phyloP scores from a whole-genome alignment of 345 rosid genomes.

The sweet orange (Citrus sinensis) region DNA sequence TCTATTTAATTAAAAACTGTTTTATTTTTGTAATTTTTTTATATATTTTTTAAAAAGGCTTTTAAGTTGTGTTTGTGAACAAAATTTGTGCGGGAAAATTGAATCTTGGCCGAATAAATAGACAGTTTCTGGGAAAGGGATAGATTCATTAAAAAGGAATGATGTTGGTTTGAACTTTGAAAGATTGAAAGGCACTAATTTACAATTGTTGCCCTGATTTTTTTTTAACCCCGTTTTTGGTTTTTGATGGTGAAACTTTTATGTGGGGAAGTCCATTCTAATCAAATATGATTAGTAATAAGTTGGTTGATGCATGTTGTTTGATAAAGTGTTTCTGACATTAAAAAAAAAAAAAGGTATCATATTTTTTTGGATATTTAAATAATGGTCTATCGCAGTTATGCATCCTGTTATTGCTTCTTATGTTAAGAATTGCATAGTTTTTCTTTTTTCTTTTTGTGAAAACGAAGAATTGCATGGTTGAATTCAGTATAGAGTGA shows the following conservation, averaged over 20 bases:
- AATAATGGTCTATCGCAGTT: background rate
- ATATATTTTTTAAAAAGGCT: too few species aligned
- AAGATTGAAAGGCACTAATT: background rate
- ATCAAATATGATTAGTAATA: background rate
- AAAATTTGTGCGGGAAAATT: background rate
- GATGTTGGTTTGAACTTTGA: background rate
- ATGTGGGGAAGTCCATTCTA: background rate
- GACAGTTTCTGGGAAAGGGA: background rate
- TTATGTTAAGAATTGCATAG: background rate
- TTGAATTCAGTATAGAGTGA: background rate
- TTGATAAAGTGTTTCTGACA: background rate
- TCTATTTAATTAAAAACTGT: background rate
- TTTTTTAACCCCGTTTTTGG: background rate
- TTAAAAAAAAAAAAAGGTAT: background rate
- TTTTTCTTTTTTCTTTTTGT: too few species aligned
- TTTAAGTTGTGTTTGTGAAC: background rate
- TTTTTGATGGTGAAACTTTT: too few species aligned
- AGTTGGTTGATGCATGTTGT: background rate
- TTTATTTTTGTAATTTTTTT: background rate
- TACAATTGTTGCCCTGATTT: too few species aligned
- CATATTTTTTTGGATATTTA: background rate
- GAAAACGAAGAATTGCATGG: too few species aligned
- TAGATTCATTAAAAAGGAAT: background rate
- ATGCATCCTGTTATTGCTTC: background rate
- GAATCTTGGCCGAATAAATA: background rate